Evolutionary conservation across 768 basidiomycete species (phyloP), one percentile per base, ranked within the genome.

Genomic region (Agrocybe pediades): DNA sequence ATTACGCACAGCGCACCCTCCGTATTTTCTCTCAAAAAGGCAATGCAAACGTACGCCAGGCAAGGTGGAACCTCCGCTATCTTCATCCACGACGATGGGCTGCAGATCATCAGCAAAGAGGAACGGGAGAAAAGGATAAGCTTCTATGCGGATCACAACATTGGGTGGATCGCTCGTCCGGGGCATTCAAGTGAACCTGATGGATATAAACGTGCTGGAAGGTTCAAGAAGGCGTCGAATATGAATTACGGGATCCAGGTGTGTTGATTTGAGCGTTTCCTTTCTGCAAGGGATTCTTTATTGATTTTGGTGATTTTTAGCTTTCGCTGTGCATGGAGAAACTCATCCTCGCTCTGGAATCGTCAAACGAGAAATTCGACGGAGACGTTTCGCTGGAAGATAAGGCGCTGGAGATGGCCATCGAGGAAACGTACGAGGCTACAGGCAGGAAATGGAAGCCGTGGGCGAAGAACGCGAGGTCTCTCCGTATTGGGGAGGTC

Each of bases 161-260:
- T 93, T 58, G 91, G 87, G 15, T 94, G 87, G 82, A 86, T 92
- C 55, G 90, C 92, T 21, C 84, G 92, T 40, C 91, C 92, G 1
- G 77, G 78, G 52, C 90, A 92, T 66, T 80, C 80, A 36, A 71
- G 71, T 58, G 68, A 71, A 2, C 70, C 82, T 16, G 83, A 85
- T 64, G 90, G 88, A 1, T 91, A 83, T 75, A 80, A 87, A 55
- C 88, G 92, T 44, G 88, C 89, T 25, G 92, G 92, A 39, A 82
- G 91, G 15, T 95, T 95, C 82, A 93, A 95, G 78, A 95, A 95
- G 69, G 90, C 90, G 1, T 86, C 84, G 2, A 95, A 95, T 69
- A 90, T 95, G 88, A 95, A 93, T 65, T 91, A 85, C 62, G 90
- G 86, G 0, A 75, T 80, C 15, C 69, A 73, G 55, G 75, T 78